Base-by-base conservation (phyloP, 805 yeast genomes). In the Ogataea saltuana region DNA sequence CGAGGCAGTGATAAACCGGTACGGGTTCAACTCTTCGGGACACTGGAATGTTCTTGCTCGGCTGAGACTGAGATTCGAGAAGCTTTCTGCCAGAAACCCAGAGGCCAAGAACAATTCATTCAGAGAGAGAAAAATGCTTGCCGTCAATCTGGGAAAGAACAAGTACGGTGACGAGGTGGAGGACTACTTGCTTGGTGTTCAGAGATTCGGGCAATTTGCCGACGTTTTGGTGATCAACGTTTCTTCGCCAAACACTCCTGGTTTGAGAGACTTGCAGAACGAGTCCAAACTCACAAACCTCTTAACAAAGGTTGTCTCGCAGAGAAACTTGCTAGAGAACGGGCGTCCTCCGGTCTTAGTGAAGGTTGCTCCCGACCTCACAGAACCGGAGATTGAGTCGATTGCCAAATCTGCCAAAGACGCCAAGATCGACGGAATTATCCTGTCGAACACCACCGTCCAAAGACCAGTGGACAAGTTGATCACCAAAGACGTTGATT, bases 161-260 rank as follows among this genome's bases (percentile, higher is more conserved):
- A 91, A 90, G 67, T 75, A 75, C 19, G 97, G 97, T 44, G 96
- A 90, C 61, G 97, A 89, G 63, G 78, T 88, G 44, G 71, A 81
- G 44, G 98, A 91, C 64, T 91, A 88, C 58, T 79, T 86, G 36
- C 71, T 76, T 51, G 98, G 98, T 48, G 96, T 91, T 19, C 79
- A 79, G 45, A 74, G 82, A 42, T 79, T 91, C 53, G 96, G 95
- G 10, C 79, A 81, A 10, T 80, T 72, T 54, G 96, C 98, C 4
- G 98, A 91, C 65, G 89, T 87, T 6, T 70, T 91, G 48, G 91
- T 91, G 15, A 78, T 91, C 51, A 91, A 91, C 58, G 96, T 91
- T 11, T 88, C 97, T 1, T 85, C 95, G 37, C 98, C 98, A 41
- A 91, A 91, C 61, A 91, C 98, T 1, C 98, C 98, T 4, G 97